Evolutionary conservation across 2,329 filamentous ascomycete species (phyloP), one percentile per base, ranked within the genome.

Genomic region (Botryotinia narcissicola): DNA sequence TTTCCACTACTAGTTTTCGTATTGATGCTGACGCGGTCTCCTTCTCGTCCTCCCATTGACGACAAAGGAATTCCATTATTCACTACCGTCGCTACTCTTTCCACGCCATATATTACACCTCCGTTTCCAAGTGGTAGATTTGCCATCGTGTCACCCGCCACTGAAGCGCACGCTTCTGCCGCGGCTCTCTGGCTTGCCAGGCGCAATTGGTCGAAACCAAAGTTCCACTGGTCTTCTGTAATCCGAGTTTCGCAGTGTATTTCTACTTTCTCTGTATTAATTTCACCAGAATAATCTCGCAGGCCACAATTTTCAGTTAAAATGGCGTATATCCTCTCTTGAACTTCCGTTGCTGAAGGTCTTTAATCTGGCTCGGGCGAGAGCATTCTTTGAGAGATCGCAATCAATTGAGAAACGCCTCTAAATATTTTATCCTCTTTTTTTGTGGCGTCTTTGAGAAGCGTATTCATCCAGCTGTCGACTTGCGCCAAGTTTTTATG

Each of bases 401-500:
- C 84, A 60, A 90, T 81, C 80, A 89, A 83, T 0, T 87, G 86
- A 3, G 82, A 83, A 16, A 90, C 82, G 37, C 87, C 87, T 32
- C 82, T 81, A 73, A 88, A 87, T 5, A 87, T 79, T 48, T 82
- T 80, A 61, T 85, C 86, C 59, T 81, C 79, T 71, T 83, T 83
- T 74, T 87, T 75, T 77, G 81, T 70, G 14, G 88, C 88, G n/a
- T 91, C 88, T 73, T 88, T 88, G 46, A 88, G 87, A 7, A 93
- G 82, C 3, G 82, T 82, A 1, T 84, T 83, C 84, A 93, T 91
- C 92, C 92, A 94, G 22, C 85, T 85, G 75, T 91, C 88, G 3
- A 93, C 86, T 80, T 92, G 91, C 25, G 88, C 86, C 1, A 91
- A 84, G 77, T 93, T 93, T 76, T 88, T 87, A 81, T 94, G 92